Percentiles rank a stretch among this genome's conserved stretches.
phyloP scores from a whole-genome alignment of 1,284 basidiomycete species.

The Tilletia indica region DNA sequence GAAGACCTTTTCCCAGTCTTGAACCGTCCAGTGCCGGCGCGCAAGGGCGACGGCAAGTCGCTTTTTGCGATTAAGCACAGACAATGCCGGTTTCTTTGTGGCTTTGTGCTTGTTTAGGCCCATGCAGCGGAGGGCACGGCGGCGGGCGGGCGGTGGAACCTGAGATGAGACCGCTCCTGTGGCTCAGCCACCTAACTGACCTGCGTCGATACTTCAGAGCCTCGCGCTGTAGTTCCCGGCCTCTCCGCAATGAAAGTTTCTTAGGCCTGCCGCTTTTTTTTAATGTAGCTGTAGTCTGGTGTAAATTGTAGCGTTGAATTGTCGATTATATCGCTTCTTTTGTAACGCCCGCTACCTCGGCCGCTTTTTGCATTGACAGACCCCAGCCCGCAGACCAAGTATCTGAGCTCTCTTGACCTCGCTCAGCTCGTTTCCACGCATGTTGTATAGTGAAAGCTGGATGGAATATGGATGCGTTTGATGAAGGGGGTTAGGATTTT shows the following conservation, averaged over 20 bases:
- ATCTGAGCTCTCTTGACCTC: neutral
- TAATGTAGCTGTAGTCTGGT: neutral
- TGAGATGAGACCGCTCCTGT: neutral
- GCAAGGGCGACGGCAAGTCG: neutral
- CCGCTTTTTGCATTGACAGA: neutral
- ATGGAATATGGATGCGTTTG: no score
- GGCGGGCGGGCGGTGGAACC: no score
- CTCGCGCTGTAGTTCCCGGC: no score
- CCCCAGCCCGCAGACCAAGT: neutral
- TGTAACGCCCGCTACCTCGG: neutral
- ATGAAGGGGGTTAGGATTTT: no score
- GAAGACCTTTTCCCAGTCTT: neutral
- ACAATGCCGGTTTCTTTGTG: neutral
- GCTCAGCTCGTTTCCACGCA: neutral
- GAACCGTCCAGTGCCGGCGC: slow-evolving; percentile 3
- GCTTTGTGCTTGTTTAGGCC: neutral
- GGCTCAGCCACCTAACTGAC: neutral
- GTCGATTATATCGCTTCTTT: neutral
- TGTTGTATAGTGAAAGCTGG: neutral
- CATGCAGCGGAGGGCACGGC: neutral
- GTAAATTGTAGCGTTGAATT: neutral
- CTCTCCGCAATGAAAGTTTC: neutral
- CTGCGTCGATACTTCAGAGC: no score
- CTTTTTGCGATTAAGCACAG: neutral
- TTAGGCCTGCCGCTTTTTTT: no score